Conservation (phyloP, 805 yeast species). For the Debaryomyces maramus region DNA sequence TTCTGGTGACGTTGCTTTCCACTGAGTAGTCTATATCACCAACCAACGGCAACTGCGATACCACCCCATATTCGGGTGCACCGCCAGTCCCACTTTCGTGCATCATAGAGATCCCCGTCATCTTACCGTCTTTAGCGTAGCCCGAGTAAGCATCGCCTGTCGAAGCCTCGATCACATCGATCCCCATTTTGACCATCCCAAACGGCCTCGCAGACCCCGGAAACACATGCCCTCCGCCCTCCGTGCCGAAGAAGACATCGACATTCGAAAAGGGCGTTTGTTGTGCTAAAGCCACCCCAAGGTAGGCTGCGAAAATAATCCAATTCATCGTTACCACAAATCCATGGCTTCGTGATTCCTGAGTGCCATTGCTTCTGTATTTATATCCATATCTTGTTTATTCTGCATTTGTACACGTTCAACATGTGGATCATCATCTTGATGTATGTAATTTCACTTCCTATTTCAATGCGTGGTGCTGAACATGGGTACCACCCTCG, state of each 20-base stretch:
- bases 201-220: conserved; percentile 37
- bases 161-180: conserved; percentile 23
- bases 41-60: conserved; percentile 28
- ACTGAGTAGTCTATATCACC: conserved; percentile 14
- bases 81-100: conserved; percentile 44
- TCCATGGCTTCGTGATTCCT: not conserved
- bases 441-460: no score
- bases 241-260: conserved; percentile 36
- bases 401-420: not conserved
- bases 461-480: no score
- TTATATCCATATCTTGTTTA: not conserved
- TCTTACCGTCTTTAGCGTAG: conserved; percentile 27
- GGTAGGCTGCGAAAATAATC: not conserved
- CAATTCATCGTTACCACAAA: not conserved
- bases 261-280: conserved; percentile 11
- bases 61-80: conserved; percentile 36
- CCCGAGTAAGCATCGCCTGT: conserved; percentile 34
- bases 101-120: conserved; percentile 37
- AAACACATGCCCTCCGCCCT: conserved; percentile 33
- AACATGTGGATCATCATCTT: not conserved
- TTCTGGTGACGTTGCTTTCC: conserved; percentile 13
- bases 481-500: no score
- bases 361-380: not conserved
- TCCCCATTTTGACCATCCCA: conserved; percentile 39
- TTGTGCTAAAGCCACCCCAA: not conserved